phyloP scores from a whole-genome alignment of 495 filamentous ascomycete genomes.

The Tuber magnatum region DNA sequence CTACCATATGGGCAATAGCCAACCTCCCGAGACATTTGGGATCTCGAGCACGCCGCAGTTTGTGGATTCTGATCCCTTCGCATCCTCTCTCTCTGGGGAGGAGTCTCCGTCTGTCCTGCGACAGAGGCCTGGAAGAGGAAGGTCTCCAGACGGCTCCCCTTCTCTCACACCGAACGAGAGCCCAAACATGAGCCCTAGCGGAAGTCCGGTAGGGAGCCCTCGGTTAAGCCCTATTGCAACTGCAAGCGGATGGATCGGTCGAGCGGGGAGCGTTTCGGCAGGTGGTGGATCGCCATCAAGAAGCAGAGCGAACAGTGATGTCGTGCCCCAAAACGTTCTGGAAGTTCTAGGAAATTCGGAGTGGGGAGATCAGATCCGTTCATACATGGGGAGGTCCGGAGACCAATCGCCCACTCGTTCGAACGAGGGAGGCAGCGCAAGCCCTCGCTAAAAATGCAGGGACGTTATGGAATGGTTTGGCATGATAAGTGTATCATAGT shows the following conservation, averaged over 20 bases:
- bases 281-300: constrained; percentile 7
- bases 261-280: constrained; percentile 8
- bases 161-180: constrained; percentile 23
- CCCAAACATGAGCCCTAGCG: constrained; percentile 30
- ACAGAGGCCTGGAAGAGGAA: constrained; percentile 27
- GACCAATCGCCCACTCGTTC: constrained; percentile 20
- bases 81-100: constrained; percentile 20
- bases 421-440: constrained; percentile 9
- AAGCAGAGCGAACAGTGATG: constrained; percentile 18
- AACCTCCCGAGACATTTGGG: constrained; percentile 12
- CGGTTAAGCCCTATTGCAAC: constrained; percentile 13
- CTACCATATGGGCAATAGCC: constrained; percentile 14
- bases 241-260: constrained; percentile 4
- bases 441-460: constrained; percentile 10
- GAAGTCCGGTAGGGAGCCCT: constrained; percentile 28
- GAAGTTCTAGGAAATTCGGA: constrained; percentile 31
- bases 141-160: constrained; percentile 23
- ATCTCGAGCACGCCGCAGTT: constrained; percentile 31
- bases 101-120: constrained; percentile 27
- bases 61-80: constrained; percentile 26
- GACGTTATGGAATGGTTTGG: constrained; percentile 1
- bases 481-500: constrained; percentile 3
- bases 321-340: constrained; percentile 31
- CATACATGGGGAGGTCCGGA: constrained; percentile 31
- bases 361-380: constrained; percentile 38